Conservation (phyloP, 78 protist genomes). For the Chrysochromulina tobinii region DNA sequence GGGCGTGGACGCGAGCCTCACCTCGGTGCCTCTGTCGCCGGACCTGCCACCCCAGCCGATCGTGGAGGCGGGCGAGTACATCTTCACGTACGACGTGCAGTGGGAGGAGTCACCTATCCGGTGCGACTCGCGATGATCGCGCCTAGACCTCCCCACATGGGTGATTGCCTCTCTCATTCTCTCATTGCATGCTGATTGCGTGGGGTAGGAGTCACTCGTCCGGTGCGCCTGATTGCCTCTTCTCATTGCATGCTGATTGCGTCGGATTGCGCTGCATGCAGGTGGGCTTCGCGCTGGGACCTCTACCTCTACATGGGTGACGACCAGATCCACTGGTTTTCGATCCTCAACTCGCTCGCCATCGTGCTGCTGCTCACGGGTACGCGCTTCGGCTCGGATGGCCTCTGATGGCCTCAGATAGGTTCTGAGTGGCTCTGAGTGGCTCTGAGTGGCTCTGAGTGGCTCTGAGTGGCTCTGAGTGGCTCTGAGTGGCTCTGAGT, state of each 20-base stretch:
- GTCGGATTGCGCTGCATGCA: background rate
- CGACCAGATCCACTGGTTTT: slow-evolving; percentile 77
- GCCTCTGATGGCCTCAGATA: too few relatives aligned
- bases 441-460: too few relatives aligned
- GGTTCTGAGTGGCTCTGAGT: too few relatives aligned
- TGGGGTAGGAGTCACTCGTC: background rate
- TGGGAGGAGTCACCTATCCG: background rate
- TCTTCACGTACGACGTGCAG: slow-evolving; percentile 7
- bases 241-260: too few relatives aligned
- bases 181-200: background rate
- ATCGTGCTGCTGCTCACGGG: slow-evolving; percentile 91
- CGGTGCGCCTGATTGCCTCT: background rate
- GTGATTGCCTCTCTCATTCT: background rate
- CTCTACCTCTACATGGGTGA: slow-evolving; percentile 72
- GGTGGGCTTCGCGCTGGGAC: slow-evolving; percentile 96
- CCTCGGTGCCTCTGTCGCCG: background rate
- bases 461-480: too few relatives aligned
- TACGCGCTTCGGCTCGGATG: too few relatives aligned
- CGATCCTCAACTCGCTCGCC: slow-evolving; percentile 90
- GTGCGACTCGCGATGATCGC: background rate
- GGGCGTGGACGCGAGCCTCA: background rate
- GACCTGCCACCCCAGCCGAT: slow-evolving; percentile 17
- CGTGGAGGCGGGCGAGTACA: background rate
- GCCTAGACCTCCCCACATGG: background rate
- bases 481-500: too few relatives aligned